Base-by-base conservation (phyloP, 164 flowering plant genomes). In the Piper longum region DNA sequence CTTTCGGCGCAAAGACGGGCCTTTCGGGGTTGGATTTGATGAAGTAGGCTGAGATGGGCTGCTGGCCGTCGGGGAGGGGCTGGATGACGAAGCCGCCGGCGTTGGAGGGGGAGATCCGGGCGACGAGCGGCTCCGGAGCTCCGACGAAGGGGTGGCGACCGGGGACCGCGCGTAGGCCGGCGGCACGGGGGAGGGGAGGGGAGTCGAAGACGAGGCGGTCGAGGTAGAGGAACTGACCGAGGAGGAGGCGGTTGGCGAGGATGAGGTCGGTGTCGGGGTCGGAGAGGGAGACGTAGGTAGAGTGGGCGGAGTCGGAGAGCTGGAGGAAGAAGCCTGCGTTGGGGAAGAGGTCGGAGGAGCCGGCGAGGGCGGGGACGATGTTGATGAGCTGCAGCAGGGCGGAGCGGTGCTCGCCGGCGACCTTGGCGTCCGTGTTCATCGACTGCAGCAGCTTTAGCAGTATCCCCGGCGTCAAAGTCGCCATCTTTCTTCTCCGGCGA, bases 251-350 rank as follows among this genome's bases (percentile, higher is more conserved):
- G 68, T 93, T 90, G 69, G 87, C 64, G 74, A 93, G 86, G 61
- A 93, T 81, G 67, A 89, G 87, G n/a, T 88, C 92, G 66, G 70
- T 77, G 77, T 93, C 97, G 7, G 72, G 76, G 41, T 82, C 84
- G n/a, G 98, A 82, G 70, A 93, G 89, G 56, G 95, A 84, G 68
- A 88, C 86, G 77, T 85, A 93, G 66, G 97, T 86, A 70, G 98
- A 93, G 82, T 90, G 78, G 48, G 78, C 66, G 18, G 98, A 93
- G 70, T 93, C 98, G 59, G 98, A 93, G 72, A 93, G 85, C 73
- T 90, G 85, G 44, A 93, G 75, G 71, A 70, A 88, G 79, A 88
- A 92, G 66, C 97, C 97, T 13, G 79, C 82, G 77, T 85, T 81
- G 48, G 95, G 85, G 80, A 80, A 83, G 68, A 86, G 85, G 41